Base-by-base conservation (phyloP, 768 basidiomycete species). In the Amanita phalloides region DNA sequence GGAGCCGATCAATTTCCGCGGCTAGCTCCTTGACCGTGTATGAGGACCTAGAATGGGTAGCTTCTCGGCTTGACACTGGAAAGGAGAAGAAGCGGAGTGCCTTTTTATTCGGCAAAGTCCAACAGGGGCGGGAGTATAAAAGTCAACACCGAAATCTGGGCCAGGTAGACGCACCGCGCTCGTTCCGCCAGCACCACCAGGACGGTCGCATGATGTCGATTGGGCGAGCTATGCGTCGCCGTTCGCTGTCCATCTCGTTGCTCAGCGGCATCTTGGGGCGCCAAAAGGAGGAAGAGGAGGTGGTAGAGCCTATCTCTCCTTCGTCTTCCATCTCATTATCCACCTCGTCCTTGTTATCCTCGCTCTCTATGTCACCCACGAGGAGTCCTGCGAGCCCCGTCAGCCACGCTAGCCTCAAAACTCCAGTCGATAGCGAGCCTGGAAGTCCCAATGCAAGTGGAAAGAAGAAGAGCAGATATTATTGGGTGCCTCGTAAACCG, bases 1-100 rank as follows among this genome's bases (percentile, higher is more conserved):
- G 50, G 43, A 23, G 25, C 42, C 33, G 42, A 32, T 51, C 50
- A 45, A 45, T 45, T 17, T 51, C 50, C 43, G 50, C 50, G 33
- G 43, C 35, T 25, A 36, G 41, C 8, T 30, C 28, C 21, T 0
- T 26, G 8, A 37, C 33, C 2, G 42, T 21, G 37, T 49, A 49
- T 28, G 48, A 39, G n/a, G 48, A 39, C 35, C 38, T 38, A 17
- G 32, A 32, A 36, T 17, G 23, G 32, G 28, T 44, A 4, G 9
- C 39, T 51, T 28, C 39, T 42, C 21, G 37, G 36, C 32, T 32
- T 32, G 32, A 32, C 32, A 32, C 32, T 32, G 14, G 25, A 17
- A 33, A 47, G 21, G 35, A 35, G 47, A 37, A 49, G 48, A 49
- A 49, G 48, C 20, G 35, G 11, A n/a, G 35, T 23, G 25, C 20